Conservation (phyloP, 257 asterid genomes). For the Solanum pinnatisectum region DNA sequence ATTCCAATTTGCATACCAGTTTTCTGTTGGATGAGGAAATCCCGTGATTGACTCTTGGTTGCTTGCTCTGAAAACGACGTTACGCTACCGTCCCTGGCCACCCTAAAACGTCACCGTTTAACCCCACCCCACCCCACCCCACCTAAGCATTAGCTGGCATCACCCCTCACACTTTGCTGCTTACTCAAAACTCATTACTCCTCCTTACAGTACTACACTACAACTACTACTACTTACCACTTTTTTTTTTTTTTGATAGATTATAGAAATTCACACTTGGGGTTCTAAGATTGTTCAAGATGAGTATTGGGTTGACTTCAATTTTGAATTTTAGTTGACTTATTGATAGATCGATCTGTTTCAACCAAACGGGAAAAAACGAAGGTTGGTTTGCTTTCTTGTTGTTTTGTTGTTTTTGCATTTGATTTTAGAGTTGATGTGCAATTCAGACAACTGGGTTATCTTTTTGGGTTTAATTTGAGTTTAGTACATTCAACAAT, state of each 20-base stretch:
- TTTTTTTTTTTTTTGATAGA: not conserved
- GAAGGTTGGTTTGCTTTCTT: not conserved
- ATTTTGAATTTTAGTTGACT: not conserved
- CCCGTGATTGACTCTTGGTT: slow-evolving; percentile 15
- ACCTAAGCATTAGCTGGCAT: not conserved
- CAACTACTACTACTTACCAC: not conserved
- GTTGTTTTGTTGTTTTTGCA: not conserved
- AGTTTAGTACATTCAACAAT: not conserved
- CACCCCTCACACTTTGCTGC: not conserved
- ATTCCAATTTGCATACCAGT: not conserved
- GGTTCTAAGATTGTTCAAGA: not conserved
- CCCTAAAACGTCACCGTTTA: not conserved
- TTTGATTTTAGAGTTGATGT: not conserved
- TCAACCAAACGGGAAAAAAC: not conserved
- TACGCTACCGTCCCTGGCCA: not conserved
- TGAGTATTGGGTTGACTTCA: slow-evolving; percentile 1
- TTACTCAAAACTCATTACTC: not conserved
- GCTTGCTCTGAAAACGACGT: not conserved
- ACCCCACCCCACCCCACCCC: not conserved
- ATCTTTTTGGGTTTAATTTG: not conserved
- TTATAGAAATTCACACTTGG: not conserved
- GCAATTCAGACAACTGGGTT: not conserved
- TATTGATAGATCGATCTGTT: not conserved
- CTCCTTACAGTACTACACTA: not conserved
- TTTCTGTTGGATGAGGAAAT: not conserved